phyloP scores from a whole-genome alignment of 805 yeast species.

The Pichia paraexigua region DNA sequence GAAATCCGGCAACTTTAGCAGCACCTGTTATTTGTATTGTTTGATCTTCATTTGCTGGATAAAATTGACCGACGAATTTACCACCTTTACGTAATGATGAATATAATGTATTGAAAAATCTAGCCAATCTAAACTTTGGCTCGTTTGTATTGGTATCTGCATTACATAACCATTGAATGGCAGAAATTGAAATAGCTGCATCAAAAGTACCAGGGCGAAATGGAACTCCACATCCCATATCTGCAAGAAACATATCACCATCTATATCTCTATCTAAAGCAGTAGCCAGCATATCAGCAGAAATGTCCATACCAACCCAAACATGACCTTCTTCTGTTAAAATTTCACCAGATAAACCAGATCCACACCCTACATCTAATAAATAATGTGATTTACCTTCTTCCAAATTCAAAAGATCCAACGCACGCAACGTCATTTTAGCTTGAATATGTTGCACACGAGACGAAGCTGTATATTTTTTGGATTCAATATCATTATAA shows the following conservation, averaged over 20 bases:
- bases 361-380: slow-evolving; percentile 94
- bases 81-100: slow-evolving; percentile 89
- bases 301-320: slow-evolving; percentile 96
- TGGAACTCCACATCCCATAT: slow-evolving; percentile 91
- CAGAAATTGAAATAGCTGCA: slow-evolving; percentile 91
- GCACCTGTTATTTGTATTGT: slow-evolving; percentile 68
- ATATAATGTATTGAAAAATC: slow-evolving; percentile 83
- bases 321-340: slow-evolving; percentile 86
- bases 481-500: slow-evolving; percentile 84
- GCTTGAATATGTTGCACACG: slow-evolving; percentile 99
- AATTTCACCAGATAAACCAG: slow-evolving; percentile 93
- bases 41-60: slow-evolving; percentile 86
- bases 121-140: slow-evolving; percentile 71
- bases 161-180: slow-evolving; percentile 96
- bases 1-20: slow-evolving; percentile 92
- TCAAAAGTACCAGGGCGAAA: slow-evolving; percentile 95
- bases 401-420: slow-evolving; percentile 76
- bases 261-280: slow-evolving; percentile 89
- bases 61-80: slow-evolving; percentile 94
- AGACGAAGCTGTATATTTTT: slow-evolving; percentile 83
- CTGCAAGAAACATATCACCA: slow-evolving; percentile 87
- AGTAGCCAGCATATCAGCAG: slow-evolving; percentile 92
- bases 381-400: slow-evolving; percentile 55
- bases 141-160: slow-evolving; percentile 80
- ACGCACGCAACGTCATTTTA: slow-evolving; percentile 89